Evolutionary conservation across 2,329 filamentous ascomycete species (phyloP).

Genomic region (Trichothecium roseum): DNA sequence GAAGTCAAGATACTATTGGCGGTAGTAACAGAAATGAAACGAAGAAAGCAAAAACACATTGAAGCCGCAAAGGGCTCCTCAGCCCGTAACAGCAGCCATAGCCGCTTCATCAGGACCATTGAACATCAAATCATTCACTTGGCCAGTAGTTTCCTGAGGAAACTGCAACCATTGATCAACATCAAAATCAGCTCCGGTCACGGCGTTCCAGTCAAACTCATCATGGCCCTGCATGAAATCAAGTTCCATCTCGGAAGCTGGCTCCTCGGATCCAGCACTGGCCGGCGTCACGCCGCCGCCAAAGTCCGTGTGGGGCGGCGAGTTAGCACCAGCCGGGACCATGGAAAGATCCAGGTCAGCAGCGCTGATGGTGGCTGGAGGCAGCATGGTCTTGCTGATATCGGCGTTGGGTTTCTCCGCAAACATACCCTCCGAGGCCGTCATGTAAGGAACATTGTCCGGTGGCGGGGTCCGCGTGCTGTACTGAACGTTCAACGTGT

Average conservation of each 20-base stretch:
- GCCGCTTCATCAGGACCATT: constrained; percentile 26
- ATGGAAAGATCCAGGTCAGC: constrained; percentile 22
- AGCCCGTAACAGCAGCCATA: constrained; percentile 19
- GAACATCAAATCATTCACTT: constrained; percentile 5
- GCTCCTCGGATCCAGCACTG: constrained; percentile 31
- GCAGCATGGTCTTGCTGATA: constrained; percentile 16
- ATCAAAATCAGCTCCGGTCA: constrained; percentile 42
- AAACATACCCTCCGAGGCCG: constrained; percentile 27
- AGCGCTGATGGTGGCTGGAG: constrained; percentile 26
- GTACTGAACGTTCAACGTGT: constrained; percentile 24
- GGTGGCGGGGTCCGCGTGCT: constrained; percentile 41
- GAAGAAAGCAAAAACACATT: too few relatives aligned
- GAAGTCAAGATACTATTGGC: too few relatives aligned
- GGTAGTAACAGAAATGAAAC: too few relatives aligned
- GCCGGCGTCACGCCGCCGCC: constrained; percentile 34
- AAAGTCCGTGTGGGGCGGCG: constrained; percentile 34
- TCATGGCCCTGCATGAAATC: constrained; percentile 36
- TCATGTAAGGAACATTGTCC: constrained; percentile 35
- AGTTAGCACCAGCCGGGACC: constrained; percentile 12
- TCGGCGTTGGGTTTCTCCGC: constrained; percentile 16
- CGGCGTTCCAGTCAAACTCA: constrained; percentile 44
- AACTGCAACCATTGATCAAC: constrained; percentile 51
- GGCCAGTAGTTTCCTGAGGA: constrained; percentile 31
- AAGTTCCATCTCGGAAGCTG: constrained; percentile 25
- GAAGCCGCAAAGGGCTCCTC: constrained; percentile 2